Evolutionary conservation across 2,329 filamentous ascomycete species (phyloP).

Genomic region (Periconia sp.): DNA sequence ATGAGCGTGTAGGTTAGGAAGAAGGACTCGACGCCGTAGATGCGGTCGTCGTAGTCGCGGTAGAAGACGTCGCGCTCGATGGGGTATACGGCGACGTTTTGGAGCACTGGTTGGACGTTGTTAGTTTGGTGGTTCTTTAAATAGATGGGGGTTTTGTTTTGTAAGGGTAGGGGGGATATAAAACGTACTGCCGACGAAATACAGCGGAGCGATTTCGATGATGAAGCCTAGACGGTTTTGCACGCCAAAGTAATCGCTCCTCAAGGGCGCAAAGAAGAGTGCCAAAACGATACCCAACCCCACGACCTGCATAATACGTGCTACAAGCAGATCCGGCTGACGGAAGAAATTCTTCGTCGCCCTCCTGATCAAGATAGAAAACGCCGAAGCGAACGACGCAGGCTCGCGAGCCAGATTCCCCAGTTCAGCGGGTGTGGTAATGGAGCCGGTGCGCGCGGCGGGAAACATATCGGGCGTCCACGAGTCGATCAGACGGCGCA

Average conservation of each 20-base stretch:
- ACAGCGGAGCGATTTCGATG: slow-evolving; percentile 70
- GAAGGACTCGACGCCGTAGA: slow-evolving; percentile 72
- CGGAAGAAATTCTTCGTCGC: slow-evolving; percentile 63
- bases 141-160: too few relatives aligned
- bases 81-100: slow-evolving; percentile 76
- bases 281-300: slow-evolving; percentile 40
- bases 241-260: slow-evolving; percentile 68
- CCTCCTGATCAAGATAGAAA: slow-evolving; percentile 68
- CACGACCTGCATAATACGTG: slow-evolving; percentile 42
- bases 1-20: slow-evolving; percentile 69
- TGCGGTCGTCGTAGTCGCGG: slow-evolving; percentile 71
- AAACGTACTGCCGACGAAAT: slow-evolving; percentile 64
- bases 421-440: slow-evolving; percentile 71
- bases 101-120: slow-evolving; percentile 55
- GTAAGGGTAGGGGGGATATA: not conserved
- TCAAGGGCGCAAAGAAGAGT: slow-evolving; percentile 67
- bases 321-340: slow-evolving; percentile 39
- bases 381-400: slow-evolving; percentile 62
- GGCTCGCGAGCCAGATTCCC: slow-evolving; percentile 67
- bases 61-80: slow-evolving; percentile 75
- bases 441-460: slow-evolving; percentile 27
- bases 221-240: slow-evolving; percentile 75
- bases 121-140: slow-evolving; percentile 1
- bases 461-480: slow-evolving; percentile 52
- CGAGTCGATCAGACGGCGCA: slow-evolving; percentile 60